A percentile compares a stretch with the other conserved stretches of the same genome.
These are phyloP conservation scores for Dittrichia graveolens DNA, from an alignment of 129 eudicot species.

Conservation along the genomic window DNA sequence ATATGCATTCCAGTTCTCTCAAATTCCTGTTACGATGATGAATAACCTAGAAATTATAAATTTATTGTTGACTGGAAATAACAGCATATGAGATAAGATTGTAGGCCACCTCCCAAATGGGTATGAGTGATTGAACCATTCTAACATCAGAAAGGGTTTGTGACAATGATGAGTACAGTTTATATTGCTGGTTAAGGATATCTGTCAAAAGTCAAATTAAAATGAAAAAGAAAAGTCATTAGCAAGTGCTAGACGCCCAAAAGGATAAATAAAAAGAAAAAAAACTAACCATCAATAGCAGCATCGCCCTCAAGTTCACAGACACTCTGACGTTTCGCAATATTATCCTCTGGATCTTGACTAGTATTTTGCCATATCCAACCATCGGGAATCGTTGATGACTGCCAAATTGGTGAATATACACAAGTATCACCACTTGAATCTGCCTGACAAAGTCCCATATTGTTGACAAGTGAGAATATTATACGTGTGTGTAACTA, in stretches of 20 bases:
- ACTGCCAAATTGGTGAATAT: conserved; percentile 57
- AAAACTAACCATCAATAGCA: conserved; percentile 65
- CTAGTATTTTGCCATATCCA: conserved; percentile 74
- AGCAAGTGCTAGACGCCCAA: not conserved
- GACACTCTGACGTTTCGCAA: conserved; percentile 69
- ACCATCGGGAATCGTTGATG: conserved; percentile 74
- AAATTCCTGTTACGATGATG: conserved; percentile 54
- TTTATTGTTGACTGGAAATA: conserved; percentile 11
- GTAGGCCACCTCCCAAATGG: conserved; percentile 95
- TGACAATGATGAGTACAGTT: conserved; percentile 67
- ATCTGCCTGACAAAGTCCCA: conserved; percentile 60
- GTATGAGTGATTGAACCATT: conserved; percentile 96
- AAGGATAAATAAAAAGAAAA: conserved; percentile 12
- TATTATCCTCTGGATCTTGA: conserved; percentile 37
- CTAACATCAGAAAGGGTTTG: conserved; percentile 72
- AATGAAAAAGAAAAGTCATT: not conserved
- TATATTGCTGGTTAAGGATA: conserved; percentile 70
- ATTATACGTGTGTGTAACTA: not conserved
- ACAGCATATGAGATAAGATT: conserved; percentile 2
- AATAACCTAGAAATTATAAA: conserved; percentile 22
- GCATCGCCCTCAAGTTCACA: conserved; percentile 98
- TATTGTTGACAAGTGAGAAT: conserved; percentile 25
- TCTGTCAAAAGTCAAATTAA: conserved; percentile 48
- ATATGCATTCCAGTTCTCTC: conserved; percentile 73
- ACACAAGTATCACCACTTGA: conserved; percentile 38